Evolutionary conservation across 1,284 basidiomycete species (phyloP).

Genomic region (Boletus nobilissimus): DNA sequence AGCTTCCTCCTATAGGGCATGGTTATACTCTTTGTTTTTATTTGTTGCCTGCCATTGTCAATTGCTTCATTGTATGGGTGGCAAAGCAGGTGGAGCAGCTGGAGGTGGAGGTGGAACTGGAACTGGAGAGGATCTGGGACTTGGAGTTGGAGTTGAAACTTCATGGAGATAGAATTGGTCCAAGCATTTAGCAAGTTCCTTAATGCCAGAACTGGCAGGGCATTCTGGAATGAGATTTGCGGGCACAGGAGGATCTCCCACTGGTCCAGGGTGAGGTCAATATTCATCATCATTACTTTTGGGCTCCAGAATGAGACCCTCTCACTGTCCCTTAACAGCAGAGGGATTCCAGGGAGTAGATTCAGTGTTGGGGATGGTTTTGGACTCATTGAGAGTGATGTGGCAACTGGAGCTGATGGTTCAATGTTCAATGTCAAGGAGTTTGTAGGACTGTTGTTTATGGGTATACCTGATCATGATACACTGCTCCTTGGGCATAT

Average conservation of each 20-base stretch:
- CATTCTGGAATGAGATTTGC: not conserved
- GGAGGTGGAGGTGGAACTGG: not conserved
- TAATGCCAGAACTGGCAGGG: not conserved
- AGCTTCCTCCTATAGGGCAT: not conserved
- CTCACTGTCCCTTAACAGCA: not conserved
- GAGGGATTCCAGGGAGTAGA: not conserved
- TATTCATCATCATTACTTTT: too few species aligned
- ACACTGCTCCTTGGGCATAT: slow-evolving; percentile 7
- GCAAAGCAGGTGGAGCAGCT: not conserved
- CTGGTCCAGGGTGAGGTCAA: not conserved
- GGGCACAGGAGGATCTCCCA: too few species aligned
- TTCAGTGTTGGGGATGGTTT: not conserved
- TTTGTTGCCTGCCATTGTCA: not conserved
- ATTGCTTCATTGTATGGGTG: too few species aligned
- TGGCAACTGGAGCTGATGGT: slow-evolving; percentile 15
- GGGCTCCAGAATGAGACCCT: not conserved
- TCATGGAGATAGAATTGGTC: not conserved
- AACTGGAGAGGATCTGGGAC: too few species aligned
- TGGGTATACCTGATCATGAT: slow-evolving; percentile 13
- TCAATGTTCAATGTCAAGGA: slow-evolving; percentile 5
- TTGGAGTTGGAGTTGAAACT: not conserved
- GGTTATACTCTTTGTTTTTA: not conserved
- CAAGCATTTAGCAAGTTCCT: not conserved
- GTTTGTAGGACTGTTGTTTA: slow-evolving; percentile 23
- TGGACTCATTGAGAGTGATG: not conserved